A percentile compares a stretch with the other conserved stretches of the same genome.
These are phyloP conservation scores for Melaleuca quinquenervia DNA, from an alignment of 345 rosid genomes.

Conservation along the genomic window DNA sequence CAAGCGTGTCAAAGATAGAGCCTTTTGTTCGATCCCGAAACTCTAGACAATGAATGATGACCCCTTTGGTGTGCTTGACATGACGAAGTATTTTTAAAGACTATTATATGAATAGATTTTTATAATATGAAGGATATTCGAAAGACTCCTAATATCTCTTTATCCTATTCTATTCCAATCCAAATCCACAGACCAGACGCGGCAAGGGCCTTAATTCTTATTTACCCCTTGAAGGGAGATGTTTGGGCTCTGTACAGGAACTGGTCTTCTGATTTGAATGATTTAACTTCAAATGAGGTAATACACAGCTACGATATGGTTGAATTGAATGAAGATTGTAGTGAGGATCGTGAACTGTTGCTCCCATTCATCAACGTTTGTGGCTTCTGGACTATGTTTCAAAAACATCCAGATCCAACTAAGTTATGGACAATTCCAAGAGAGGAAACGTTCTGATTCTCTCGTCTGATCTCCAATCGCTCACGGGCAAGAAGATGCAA, in stretches of 20 bases:
- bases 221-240: slow-evolving; percentile 5
- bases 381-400: slow-evolving; percentile 1
- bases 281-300: not conserved
- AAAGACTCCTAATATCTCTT: no score
- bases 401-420: not conserved
- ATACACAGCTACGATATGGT: slow-evolving; percentile 1
- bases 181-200: accelerated
- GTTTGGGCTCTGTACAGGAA: slow-evolving; percentile 1
- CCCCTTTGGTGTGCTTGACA: not conserved
- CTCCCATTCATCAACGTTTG: not conserved
- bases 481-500: not conserved
- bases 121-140: not conserved
- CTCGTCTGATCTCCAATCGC: not conserved
- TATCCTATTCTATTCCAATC: not conserved
- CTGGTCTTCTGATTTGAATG: not conserved
- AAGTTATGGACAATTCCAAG: not conserved
- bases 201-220: not conserved
- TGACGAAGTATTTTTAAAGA: not conserved
- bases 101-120: not conserved
- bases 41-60: not conserved
- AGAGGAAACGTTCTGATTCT: not conserved
- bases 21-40: not conserved
- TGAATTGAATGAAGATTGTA: slow-evolving; percentile 1
- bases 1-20: not conserved
- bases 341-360: not conserved